Evolutionary conservation across 257 asterid species (phyloP), one percentile per base, ranked within the genome.

Genomic region (Ligustrum vulgare): DNA sequence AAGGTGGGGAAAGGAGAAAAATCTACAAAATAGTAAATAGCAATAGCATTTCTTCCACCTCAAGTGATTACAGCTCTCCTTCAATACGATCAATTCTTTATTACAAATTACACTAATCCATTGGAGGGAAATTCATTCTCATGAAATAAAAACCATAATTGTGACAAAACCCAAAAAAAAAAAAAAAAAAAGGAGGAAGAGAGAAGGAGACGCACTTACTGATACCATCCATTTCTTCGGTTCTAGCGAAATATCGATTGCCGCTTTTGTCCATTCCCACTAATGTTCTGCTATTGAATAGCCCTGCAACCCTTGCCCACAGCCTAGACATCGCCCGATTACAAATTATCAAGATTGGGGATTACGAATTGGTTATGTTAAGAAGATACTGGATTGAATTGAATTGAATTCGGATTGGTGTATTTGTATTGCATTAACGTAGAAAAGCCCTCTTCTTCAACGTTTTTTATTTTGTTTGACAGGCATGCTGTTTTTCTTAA

Each of bases 251-350:
- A 84, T 95, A 95, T 11, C 89, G 89, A 84, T 95, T 95, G 72
- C 99, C 98, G 11, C 83, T 56, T 87, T 87, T 95, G 79, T 95
- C 99, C 63, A 84, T 68, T 37, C 99, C 99, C 43, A 81, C 80
- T 15, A 84, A 75, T 18, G 84, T 72, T 81, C 84, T 82, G 31
- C 31, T 28, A 28, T 28, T 28, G 31, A 28, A n/a, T n/a, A n/a
- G n/a, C n/a, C n/a, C n/a, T n/a, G n/a, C n/a, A n/a, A n/a, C n/a
- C n/a, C n/a, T n/a, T n/a, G n/a, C n/a, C n/a, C n/a, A n/a, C n/a
- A n/a, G n/a, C n/a, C n/a, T n/a, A n/a, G n/a, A n/a, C n/a, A n/a
- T n/a, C n/a, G n/a, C n/a, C n/a, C n/a, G n/a, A n/a, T n/a, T n/a
- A n/a, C n/a, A n/a, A n/a, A n/a, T n/a, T n/a, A n/a, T n/a, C n/a